These are phyloP conservation scores for Coniochaeta sp. DNA, from an alignment of 2,329 filamentous ascomycete species.

Conservation along the genomic window DNA sequence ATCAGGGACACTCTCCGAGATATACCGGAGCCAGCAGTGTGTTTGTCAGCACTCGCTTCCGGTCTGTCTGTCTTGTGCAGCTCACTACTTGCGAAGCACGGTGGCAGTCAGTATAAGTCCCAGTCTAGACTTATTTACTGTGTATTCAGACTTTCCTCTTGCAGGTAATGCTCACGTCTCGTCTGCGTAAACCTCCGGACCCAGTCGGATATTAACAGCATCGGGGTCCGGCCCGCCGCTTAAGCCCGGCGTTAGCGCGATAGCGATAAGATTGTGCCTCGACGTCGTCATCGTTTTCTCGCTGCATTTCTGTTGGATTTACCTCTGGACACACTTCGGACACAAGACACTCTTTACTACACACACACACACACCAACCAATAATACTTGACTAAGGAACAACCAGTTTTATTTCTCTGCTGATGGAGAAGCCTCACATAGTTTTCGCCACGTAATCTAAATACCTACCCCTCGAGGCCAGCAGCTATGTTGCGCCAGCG, in stretches of 20 bases:
- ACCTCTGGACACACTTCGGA: background rate
- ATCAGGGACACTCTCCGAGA: background rate
- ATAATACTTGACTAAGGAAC: background rate
- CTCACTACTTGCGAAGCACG: too few species aligned
- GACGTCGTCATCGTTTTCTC: background rate
- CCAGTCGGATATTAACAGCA: background rate
- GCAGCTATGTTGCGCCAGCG: conserved; percentile 19
- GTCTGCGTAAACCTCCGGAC: background rate
- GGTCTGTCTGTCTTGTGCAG: too few species aligned
- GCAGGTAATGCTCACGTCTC: too few species aligned
- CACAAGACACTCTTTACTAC: background rate
- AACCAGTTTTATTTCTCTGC: background rate
- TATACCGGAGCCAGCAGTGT: background rate
- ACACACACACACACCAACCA: background rate
- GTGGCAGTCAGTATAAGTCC: too few species aligned
- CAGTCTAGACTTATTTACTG: too few species aligned
- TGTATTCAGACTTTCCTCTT: too few species aligned
- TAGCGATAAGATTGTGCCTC: background rate
- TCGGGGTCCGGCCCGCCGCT: background rate
- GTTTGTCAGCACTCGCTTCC: background rate
- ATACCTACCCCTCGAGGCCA: background rate
- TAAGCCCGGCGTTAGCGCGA: background rate
- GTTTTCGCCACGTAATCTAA: background rate
- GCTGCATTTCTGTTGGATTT: background rate
- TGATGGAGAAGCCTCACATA: background rate